Base-by-base conservation (phyloP, 305 asterid species). In the Withania somnifera region DNA sequence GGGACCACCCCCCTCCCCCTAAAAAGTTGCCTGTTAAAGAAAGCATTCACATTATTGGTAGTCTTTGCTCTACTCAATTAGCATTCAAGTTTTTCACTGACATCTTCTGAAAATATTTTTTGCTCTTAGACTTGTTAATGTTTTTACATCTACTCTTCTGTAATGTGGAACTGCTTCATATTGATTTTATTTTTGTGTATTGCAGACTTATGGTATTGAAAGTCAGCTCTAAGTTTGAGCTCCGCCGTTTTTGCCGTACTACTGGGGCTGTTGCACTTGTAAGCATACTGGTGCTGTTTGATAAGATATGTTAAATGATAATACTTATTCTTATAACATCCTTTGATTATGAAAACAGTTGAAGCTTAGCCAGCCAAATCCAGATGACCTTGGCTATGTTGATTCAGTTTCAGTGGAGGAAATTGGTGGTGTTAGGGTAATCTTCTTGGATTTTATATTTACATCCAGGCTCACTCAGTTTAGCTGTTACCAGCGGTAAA, bases 391-490 rank as follows among this genome's bases (percentile, higher is more conserved):
- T 85, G 99, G 99, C 84, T 89, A 91, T 79, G 97, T 91, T 78
- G 99, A 96, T 87, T 94, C 97, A 78, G 73, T 96, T 69, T 94
- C 97, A 17, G 98, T 96, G 86, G 98, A 94, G 87, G 99, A 96
- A 89, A 91, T 96, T 84, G 99, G 99, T 85, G 99, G 99, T 78
- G 89, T 91, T 51, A 94, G 98, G 87, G 98, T 94, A 96, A 79
- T 92, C 14, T 38, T 34, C 67, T 60, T 77, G 22, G 56, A 79
- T 20, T 71, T 73, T 53, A 26, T 58, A 50, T 82, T 77, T 24
- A 45, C 30, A 45, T 15, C 24, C 17, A 0, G 24, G 42, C 2
- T 47, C 26, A 1, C 17, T 75, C 56, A 47, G 79, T 75, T 50
- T 75, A 47, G 45, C 26, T 36, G 51, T 22, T 11, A 28, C 11